phyloP scores from a whole-genome alignment of 2,329 filamentous ascomycete genomes.

The Escovopsis sp. region DNA sequence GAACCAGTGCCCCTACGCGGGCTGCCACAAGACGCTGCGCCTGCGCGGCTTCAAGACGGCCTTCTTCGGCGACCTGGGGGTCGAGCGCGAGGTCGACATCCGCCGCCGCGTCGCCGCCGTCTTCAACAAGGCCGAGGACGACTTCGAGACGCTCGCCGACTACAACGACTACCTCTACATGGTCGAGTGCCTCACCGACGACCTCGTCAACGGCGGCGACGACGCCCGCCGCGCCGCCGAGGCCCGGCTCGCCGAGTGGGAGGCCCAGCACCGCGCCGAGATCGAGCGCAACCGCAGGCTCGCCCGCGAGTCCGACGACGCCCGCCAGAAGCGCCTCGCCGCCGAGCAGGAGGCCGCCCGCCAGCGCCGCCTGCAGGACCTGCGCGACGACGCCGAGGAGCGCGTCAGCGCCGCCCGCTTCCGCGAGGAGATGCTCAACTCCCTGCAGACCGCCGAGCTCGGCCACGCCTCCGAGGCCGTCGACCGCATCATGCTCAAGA shows the following conservation, averaged over 20 bases:
- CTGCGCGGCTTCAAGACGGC: slow-evolving; percentile 73
- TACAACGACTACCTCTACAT: slow-evolving; percentile 94
- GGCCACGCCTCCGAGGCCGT: slow-evolving; percentile 45
- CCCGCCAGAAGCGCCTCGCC: slow-evolving; percentile 37
- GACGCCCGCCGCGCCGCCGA: slow-evolving; percentile 40
- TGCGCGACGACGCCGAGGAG: slow-evolving; percentile 57
- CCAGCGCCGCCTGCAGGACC: slow-evolving; percentile 42
- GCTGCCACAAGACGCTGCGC: slow-evolving; percentile 74
- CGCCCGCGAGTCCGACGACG: slow-evolving; percentile 41
- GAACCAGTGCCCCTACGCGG: slow-evolving; percentile 80
- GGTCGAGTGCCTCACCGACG: slow-evolving; percentile 80
- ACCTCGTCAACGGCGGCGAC: slow-evolving; percentile 61
- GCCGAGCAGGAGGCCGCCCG: slow-evolving; percentile 53
- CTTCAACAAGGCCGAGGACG: slow-evolving; percentile 80
- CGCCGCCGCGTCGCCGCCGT: slow-evolving; percentile 62
- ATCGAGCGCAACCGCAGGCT: slow-evolving; percentile 47
- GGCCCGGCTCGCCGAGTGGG: slow-evolving; percentile 41
- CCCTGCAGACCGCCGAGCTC: slow-evolving; percentile 45
- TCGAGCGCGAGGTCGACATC: slow-evolving; percentile 91
- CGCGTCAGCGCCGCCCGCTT: slow-evolving; percentile 47
- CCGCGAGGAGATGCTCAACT: slow-evolving; percentile 54
- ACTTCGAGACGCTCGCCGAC: slow-evolving; percentile 70
- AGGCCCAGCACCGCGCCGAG: slow-evolving; percentile 54
- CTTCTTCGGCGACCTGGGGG: slow-evolving; percentile 75
- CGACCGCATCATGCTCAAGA: slow-evolving; percentile 55